Evolutionary conservation across 176 grass and related monocot genomes (phyloP), one percentile per base, ranked within the genome.

Genomic region (Carex pumila): DNA sequence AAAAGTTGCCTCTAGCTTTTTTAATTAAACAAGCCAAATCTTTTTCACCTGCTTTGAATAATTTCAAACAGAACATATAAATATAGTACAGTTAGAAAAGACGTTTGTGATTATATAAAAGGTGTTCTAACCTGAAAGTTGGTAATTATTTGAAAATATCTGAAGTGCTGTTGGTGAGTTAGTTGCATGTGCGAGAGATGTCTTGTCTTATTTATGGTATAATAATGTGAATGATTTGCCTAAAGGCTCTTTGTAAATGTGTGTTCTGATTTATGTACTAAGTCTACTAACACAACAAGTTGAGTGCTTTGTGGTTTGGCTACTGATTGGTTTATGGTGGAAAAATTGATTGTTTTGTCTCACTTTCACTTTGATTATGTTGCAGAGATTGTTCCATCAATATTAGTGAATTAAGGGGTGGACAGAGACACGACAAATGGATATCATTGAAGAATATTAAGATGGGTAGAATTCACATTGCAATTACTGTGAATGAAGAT

Each of bases 401-500:
- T 29, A 90, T 95, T 84, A 95, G 83, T 47, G 86, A 99, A 32
- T 54, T 95, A 56, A 93, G 89, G 85, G 93, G 91, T 49, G 96
- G 93, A 83, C 85, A 90, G 86, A 93, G 96, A 66, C 93, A 99
- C 36, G 89, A 93, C 79, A 88, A 92, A 83, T 99, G 96, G 96
- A 85, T 99, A 61, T 17, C 92, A 63, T 81, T 99, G 82, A 90
- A 95, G 88, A 93, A 99, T 77, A 99, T 93, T 87, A 99, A 91
- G 82, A 92, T 87, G 37, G 96, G 96, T 60, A 90, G 85, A 85
- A 83, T 99, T 83, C 89, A 74, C 85, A n/a, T 99, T 80, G 91
- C 91, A 82, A 85, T 99, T 71, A 99, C 93, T 57, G 88, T 99
- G 57, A 10, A 90, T 85, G 96, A 98, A 92, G 91, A 92, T 52